Conservation (phyloP, 2,329 filamentous ascomycete genomes). For the Akanthomyces dipterigenus region DNA sequence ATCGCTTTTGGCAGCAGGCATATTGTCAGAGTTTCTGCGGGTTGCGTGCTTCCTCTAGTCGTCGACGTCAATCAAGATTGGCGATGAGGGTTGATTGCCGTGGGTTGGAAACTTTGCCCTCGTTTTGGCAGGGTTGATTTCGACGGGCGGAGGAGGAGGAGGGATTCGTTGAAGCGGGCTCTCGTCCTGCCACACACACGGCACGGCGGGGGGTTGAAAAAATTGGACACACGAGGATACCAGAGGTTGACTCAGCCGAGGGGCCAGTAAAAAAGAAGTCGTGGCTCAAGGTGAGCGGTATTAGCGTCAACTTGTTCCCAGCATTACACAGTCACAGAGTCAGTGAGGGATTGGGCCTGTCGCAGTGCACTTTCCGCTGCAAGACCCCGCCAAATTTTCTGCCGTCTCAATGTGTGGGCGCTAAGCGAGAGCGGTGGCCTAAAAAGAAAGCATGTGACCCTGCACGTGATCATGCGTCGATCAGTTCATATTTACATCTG, state of each 20-base stretch:
- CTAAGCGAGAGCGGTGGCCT: slow-evolving; percentile 35
- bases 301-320: slow-evolving; percentile 9
- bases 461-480: slow-evolving; percentile 16
- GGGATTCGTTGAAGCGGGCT: background rate
- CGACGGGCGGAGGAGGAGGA: slow-evolving; percentile 3
- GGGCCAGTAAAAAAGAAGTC: background rate
- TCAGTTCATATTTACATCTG: background rate
- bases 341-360: slow-evolving; percentile 15
- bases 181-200: background rate
- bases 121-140: slow-evolving; percentile 8
- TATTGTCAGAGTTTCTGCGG: slow-evolving; percentile 20
- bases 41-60: background rate
- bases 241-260: slow-evolving; percentile 11
- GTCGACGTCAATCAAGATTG: slow-evolving; percentile 2
- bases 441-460: slow-evolving; percentile 19
- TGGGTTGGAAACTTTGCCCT: background rate
- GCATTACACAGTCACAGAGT: background rate
- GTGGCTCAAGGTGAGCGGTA: background rate
- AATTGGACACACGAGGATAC: slow-evolving; percentile 11
- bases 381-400: slow-evolving; percentile 34
- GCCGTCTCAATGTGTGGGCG: slow-evolving; percentile 31
- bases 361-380: background rate
- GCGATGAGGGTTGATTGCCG: background rate
- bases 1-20: slow-evolving; percentile 32
- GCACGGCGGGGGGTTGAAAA: slow-evolving; percentile 11